These are phyloP conservation scores for Cyberlindnera xishuangbannaensis DNA, from an alignment of 805 yeast species.

Conservation along the genomic window DNA sequence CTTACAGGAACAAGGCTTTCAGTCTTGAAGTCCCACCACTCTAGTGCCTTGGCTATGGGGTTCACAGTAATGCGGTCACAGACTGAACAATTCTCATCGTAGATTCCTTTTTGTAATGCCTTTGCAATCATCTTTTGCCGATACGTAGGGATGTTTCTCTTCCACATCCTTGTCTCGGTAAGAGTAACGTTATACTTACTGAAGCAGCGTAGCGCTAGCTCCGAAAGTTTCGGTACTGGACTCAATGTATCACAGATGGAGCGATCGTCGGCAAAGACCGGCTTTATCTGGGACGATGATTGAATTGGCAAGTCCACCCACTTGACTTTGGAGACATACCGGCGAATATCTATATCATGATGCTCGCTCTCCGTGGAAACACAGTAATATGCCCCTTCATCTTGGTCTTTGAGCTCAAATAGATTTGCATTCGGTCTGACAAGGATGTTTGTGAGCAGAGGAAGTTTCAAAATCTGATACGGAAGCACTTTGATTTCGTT, in stretches of 20 bases:
- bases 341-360: slow-evolving; percentile 14
- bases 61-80: slow-evolving; percentile 46
- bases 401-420: slow-evolving; percentile 20
- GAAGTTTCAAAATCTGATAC: slow-evolving; percentile 43
- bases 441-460: slow-evolving; percentile 37
- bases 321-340: slow-evolving; percentile 23
- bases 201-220: slow-evolving; percentile 41
- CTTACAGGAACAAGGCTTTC: slow-evolving; percentile 47
- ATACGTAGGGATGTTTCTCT: slow-evolving; percentile 37
- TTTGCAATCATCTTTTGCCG: slow-evolving; percentile 42
- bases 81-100: slow-evolving; percentile 47
- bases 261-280: slow-evolving; percentile 13
- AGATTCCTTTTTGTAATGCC: slow-evolving; percentile 47
- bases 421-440: slow-evolving; percentile 50
- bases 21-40: slow-evolving; percentile 62
- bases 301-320: slow-evolving; percentile 16
- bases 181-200: slow-evolving; percentile 48
- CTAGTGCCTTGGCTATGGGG: slow-evolving; percentile 52
- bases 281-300: slow-evolving; percentile 4
- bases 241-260: slow-evolving; percentile 19
- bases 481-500: slow-evolving; percentile 50
- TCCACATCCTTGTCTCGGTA: slow-evolving; percentile 52
- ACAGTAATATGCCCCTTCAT: slow-evolving; percentile 13
- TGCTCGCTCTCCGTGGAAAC: slow-evolving; percentile 19
- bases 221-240: slow-evolving; percentile 40